These are phyloP conservation scores for Saussurea involucrata DNA, from an alignment of 129 eudicot species.

Conservation along the genomic window DNA sequence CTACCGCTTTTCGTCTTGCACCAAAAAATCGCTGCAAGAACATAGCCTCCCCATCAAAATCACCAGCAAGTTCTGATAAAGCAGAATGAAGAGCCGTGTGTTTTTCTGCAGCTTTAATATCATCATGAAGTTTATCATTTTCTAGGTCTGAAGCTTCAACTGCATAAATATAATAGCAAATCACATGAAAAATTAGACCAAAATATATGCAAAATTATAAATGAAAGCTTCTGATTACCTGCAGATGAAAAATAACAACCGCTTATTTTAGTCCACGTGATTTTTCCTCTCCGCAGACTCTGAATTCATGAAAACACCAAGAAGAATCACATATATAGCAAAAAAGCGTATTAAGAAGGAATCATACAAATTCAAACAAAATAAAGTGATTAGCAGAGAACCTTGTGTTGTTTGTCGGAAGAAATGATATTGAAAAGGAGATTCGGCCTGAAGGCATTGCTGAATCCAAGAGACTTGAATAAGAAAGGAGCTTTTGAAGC, in stretches of 20 bases:
- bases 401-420: slow-evolving; percentile 23
- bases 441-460: background rate
- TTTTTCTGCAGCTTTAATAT: slow-evolving; percentile 56
- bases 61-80: slow-evolving; percentile 65
- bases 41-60: slow-evolving; percentile 81
- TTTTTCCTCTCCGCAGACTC: slow-evolving; percentile 16
- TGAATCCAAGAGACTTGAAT: slow-evolving; percentile 8
- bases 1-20: slow-evolving; percentile 62
- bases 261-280: slow-evolving; percentile 4
- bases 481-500: slow-evolving; percentile 4
- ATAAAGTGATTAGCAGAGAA: background rate
- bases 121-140: slow-evolving; percentile 61
- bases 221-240: slow-evolving; percentile 25
- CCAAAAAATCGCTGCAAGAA: slow-evolving; percentile 77
- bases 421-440: slow-evolving; percentile 9
- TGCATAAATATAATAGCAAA: slow-evolving; percentile 21
- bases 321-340: background rate
- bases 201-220: background rate
- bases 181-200: slow-evolving; percentile 1
- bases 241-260: slow-evolving; percentile 27
- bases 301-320: slow-evolving; percentile 9
- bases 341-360: background rate
- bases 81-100: slow-evolving; percentile 77
- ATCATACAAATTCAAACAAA: background rate
- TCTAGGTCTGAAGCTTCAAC: slow-evolving; percentile 62